A percentile compares a stretch with the other conserved stretches of the same genome.
These are phyloP conservation scores for Penicillium nucicola DNA, from an alignment of 495 filamentous ascomycete genomes.

Conservation along the genomic window DNA sequence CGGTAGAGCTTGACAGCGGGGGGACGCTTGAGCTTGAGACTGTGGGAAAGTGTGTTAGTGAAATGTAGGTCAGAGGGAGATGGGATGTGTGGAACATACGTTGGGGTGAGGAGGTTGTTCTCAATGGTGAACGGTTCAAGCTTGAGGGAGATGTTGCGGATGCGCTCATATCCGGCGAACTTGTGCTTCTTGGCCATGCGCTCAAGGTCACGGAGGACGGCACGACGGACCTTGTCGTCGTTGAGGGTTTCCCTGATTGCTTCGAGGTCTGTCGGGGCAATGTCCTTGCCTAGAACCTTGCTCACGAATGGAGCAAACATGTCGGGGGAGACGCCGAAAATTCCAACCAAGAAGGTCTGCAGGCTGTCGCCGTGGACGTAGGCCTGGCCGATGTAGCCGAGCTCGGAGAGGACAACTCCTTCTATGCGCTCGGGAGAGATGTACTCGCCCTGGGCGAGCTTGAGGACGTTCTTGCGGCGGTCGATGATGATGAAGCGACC, in stretches of 20 bases:
- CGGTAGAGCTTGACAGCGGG: slow-evolving; percentile 79
- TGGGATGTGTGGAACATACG: slow-evolving; percentile 58
- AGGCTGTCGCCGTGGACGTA: slow-evolving; percentile 90
- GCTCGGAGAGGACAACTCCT: slow-evolving; percentile 83
- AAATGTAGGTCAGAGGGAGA: neutral
- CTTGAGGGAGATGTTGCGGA: slow-evolving; percentile 70
- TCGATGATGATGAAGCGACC: slow-evolving; percentile 93
- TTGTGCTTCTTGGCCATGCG: slow-evolving; percentile 77
- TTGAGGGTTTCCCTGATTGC: slow-evolving; percentile 63
- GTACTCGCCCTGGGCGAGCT: slow-evolving; percentile 97
- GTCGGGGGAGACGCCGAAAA: slow-evolving; percentile 84
- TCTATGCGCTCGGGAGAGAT: slow-evolving; percentile 96
- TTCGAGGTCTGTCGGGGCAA: slow-evolving; percentile 59
- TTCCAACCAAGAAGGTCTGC: slow-evolving; percentile 77
- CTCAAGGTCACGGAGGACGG: slow-evolving; percentile 77
- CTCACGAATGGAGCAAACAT: slow-evolving; percentile 74
- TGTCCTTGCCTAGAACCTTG: slow-evolving; percentile 65
- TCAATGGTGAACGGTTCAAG: slow-evolving; percentile 92
- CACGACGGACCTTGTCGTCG: slow-evolving; percentile 66
- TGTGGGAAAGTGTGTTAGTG: slow-evolving; percentile 41
- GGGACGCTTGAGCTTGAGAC: slow-evolving; percentile 91
- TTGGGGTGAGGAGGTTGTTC: slow-evolving; percentile 92
- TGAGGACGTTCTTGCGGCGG: slow-evolving; percentile 96
- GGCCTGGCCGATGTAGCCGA: slow-evolving; percentile 70
- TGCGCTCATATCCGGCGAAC: slow-evolving; percentile 85